These are phyloP conservation scores for Umbilicaria muhlenbergii DNA, from an alignment of 495 filamentous ascomycete species.

Conservation along the genomic window DNA sequence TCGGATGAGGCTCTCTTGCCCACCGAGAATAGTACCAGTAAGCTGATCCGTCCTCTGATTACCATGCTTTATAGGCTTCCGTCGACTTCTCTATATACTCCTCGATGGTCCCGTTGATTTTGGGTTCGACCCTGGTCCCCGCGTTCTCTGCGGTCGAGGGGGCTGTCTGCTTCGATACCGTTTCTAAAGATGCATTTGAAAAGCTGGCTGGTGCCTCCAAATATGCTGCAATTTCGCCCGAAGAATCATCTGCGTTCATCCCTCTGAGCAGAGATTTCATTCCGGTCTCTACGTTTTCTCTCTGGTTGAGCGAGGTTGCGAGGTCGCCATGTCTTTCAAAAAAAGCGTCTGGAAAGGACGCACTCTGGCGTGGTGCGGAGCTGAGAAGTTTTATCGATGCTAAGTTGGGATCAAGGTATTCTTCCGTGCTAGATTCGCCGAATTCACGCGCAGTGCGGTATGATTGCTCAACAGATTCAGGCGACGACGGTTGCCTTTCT, in stretches of 20 bases:
- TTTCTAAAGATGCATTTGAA: too few species aligned
- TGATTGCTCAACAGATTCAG: not conserved
- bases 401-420: not conserved
- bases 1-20: too few species aligned
- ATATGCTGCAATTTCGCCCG: too few species aligned
- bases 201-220: too few species aligned
- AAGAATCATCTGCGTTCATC: not conserved
- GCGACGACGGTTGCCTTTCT: not conserved
- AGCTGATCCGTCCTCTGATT: too few species aligned
- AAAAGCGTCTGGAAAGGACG: not conserved
- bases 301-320: not conserved
- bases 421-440: not conserved
- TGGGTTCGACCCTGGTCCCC: too few species aligned
- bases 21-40: too few species aligned
- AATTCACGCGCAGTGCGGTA: constrained; percentile 1
- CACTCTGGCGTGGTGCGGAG: not conserved
- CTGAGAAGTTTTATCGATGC: not conserved
- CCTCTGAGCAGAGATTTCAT: constrained; percentile 3
- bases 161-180: too few species aligned
- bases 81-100: too few species aligned
- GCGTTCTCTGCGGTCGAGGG: too few species aligned
- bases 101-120: too few species aligned
- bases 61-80: too few species aligned
- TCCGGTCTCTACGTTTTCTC: not conserved
- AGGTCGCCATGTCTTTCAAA: not conserved